These are phyloP conservation scores for Phialocephala subalpina DNA, from an alignment of 2,329 filamentous ascomycete species.

Conservation along the genomic window DNA sequence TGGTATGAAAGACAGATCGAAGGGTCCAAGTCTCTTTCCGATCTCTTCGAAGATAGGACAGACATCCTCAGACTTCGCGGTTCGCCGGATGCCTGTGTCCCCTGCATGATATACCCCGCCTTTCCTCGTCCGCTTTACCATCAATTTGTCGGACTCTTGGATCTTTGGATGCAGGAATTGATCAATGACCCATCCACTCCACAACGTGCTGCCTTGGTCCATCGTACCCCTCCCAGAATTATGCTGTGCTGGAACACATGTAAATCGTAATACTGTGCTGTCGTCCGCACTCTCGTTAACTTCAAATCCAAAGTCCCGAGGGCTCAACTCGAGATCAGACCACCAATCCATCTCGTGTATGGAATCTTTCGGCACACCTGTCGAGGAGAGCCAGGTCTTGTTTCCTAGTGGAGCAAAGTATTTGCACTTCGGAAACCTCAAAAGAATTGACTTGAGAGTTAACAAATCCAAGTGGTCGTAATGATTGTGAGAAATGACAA, in stretches of 20 bases:
- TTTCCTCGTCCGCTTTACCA: constrained; percentile 66
- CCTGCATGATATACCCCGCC: constrained; percentile 90
- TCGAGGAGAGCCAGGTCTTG: constrained; percentile 77
- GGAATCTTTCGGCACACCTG: constrained; percentile 66
- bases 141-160: constrained; percentile 50
- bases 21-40: constrained; percentile 80
- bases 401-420: constrained; percentile 89
- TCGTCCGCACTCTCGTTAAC: constrained; percentile 70
- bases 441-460: constrained; percentile 73
- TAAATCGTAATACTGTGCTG: constrained; percentile 42
- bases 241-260: constrained; percentile 86
- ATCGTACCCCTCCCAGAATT: constrained; percentile 71
- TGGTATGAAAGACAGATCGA: constrained; percentile 88
- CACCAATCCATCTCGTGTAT: constrained; percentile 95
- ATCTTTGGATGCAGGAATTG: constrained; percentile 27
- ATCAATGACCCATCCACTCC: constrained; percentile 84
- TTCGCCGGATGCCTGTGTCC: constrained; percentile 63
- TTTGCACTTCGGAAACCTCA: constrained; percentile 78
- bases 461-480: constrained; percentile 88
- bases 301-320: constrained; percentile 48
- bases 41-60: constrained; percentile 89
- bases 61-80: constrained; percentile 72
- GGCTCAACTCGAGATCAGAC: constrained; percentile 76
- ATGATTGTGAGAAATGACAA: constrained; percentile 83
- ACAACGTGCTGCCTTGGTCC: constrained; percentile 77